Conservation (phyloP, 129 eudicot species). For the Glebionis coronaria region DNA sequence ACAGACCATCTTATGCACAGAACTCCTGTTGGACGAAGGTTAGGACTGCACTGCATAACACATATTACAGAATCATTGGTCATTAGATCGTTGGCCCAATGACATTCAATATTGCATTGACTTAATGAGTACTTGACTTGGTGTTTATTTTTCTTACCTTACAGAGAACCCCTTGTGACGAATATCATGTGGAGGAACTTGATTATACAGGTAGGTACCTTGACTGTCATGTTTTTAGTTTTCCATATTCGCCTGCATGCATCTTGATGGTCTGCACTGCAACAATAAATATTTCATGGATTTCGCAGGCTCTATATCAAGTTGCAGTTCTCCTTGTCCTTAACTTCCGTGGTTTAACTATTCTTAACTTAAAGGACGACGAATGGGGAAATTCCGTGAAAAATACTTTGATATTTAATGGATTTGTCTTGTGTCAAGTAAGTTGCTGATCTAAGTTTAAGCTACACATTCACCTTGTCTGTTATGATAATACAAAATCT, state of each 20-base stretch:
- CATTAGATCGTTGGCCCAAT: neutral
- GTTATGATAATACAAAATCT: slow-evolving; percentile 2
- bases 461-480: too few relatives aligned
- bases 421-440: slow-evolving; percentile 91
- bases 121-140: neutral
- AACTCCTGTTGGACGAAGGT: slow-evolving; percentile 95
- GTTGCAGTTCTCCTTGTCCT: slow-evolving; percentile 73
- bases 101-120: neutral
- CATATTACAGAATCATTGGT: neutral
- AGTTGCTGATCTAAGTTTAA: slow-evolving; percentile 14
- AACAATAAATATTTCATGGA: slow-evolving; percentile 2
- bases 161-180: slow-evolving; percentile 92
- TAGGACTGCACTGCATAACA: slow-evolving; percentile 18
- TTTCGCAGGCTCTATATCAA: slow-evolving; percentile 79
- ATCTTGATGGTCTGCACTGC: neutral
- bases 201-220: slow-evolving; percentile 55
- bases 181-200: slow-evolving; percentile 98
- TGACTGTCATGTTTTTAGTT: neutral
- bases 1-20: slow-evolving; percentile 93
- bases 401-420: slow-evolving; percentile 79
- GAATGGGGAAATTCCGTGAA: slow-evolving; percentile 51
- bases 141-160: slow-evolving; percentile 1
- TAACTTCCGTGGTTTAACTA: slow-evolving; percentile 50
- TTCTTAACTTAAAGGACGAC: slow-evolving; percentile 48
- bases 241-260: too few relatives aligned